Conservation (phyloP, 2,329 filamentous ascomycete genomes). For the Epichloe amarillans region DNA sequence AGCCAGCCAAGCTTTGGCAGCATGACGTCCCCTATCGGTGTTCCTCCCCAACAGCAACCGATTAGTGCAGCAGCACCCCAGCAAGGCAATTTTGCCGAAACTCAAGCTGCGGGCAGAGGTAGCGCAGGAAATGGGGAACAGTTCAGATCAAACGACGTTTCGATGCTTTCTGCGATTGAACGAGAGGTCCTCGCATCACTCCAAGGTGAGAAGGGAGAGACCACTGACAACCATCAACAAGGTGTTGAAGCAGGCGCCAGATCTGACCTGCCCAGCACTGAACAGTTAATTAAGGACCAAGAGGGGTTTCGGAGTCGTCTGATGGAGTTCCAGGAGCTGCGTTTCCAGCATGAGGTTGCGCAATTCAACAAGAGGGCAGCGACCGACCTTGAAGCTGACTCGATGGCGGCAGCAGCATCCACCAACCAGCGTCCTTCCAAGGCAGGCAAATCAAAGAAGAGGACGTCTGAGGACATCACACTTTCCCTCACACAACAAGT, state of each 20-base stretch:
- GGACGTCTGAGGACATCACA: constrained; percentile 18
- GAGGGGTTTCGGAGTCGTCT: constrained; percentile 59
- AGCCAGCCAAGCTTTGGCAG: constrained; percentile 95
- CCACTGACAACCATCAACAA: constrained; percentile 3
- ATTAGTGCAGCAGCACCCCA: constrained; percentile 16
- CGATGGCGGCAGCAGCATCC: not conserved
- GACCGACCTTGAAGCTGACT: not conserved
- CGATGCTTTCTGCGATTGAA: constrained; percentile 44
- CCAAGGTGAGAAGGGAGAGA: constrained; percentile 8
- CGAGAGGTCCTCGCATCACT: constrained; percentile 36
- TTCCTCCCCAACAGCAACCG: constrained; percentile 32
- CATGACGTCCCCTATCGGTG: constrained; percentile 73
- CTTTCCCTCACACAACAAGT: constrained; percentile 75
- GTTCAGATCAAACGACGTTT: constrained; percentile 61
- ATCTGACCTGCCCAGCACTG: constrained; percentile 34
- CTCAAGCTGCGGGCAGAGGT: constrained; percentile 20
- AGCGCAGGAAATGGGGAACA: constrained; percentile 30
- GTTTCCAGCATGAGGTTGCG: constrained; percentile 55
- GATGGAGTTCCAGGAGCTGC: constrained; percentile 69
- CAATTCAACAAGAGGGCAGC: constrained; percentile 16
- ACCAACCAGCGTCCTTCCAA: constrained; percentile 6
- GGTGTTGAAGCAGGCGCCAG: constrained; percentile 24
- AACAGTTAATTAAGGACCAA: constrained; percentile 38
- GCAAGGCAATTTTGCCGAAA: constrained; percentile 57
- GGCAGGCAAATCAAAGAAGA: constrained; percentile 17